Conservation (phyloP, 2,329 filamentous ascomycete species). For the Massarina eburnea region DNA sequence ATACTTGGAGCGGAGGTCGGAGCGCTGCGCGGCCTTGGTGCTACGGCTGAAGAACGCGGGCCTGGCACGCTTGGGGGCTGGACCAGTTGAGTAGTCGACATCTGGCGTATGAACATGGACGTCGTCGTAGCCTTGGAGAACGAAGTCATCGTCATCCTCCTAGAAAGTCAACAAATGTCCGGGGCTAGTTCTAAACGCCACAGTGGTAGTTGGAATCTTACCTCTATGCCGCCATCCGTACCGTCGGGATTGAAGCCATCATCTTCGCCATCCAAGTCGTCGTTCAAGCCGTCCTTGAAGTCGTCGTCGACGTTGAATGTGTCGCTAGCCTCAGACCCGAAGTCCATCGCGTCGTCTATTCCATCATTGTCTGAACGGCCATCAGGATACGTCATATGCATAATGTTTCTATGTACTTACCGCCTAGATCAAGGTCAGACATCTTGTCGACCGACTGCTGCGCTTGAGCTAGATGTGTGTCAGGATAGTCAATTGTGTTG, state of each 20-base stretch:
- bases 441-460: background rate
- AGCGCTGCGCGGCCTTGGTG: slow-evolving; percentile 9
- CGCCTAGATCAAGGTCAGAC: background rate
- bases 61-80: slow-evolving; percentile 17
- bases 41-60: slow-evolving; percentile 7
- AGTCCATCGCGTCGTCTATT: slow-evolving; percentile 2
- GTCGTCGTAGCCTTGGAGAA: slow-evolving; percentile 19
- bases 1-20: slow-evolving; percentile 10
- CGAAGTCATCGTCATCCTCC: slow-evolving; percentile 18
- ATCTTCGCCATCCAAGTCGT: slow-evolving; percentile 6
- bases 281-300: slow-evolving; percentile 8
- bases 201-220: no score
- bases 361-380: slow-evolving; percentile 9
- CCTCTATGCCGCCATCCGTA: slow-evolving; percentile 10
- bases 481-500: background rate
- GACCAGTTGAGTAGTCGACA: slow-evolving; percentile 10
- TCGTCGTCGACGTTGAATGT: slow-evolving; percentile 4
- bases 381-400: background rate
- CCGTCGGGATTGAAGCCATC: slow-evolving; percentile 9
- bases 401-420: background rate
- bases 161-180: slow-evolving; percentile 9
- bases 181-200: no score
- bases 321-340: background rate
- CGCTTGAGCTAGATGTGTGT: background rate
- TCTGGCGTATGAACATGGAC: slow-evolving; percentile 9